Base-by-base conservation (phyloP, 1,284 basidiomycete species). In the Volvariella volvacea region DNA sequence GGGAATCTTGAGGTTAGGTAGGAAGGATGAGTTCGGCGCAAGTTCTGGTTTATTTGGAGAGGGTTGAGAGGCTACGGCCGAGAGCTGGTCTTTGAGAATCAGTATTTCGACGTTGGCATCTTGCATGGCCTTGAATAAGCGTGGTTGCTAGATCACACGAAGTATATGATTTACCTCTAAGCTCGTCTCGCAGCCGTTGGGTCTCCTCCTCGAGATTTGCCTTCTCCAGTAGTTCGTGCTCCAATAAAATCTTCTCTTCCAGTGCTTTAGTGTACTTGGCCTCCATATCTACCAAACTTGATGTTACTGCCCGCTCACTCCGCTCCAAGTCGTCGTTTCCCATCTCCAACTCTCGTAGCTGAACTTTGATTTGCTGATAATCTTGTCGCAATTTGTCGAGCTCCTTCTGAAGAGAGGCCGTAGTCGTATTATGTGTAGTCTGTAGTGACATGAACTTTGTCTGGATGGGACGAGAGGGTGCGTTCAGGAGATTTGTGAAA, bases 171-270 rank as follows among this genome's bases (percentile, higher is more conserved):
- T 45, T 50, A 93, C 93, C 94, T 79, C 93, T 70, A 22, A 98
- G 66, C 60, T 98, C 93, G 59, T 99, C 96, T 63, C 85, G 93
- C 46, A 96, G 64, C 36, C 96, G 76, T 64, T 99, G 96, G 42
- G 77, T 80, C 58, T 96, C 90, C 62, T 96, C 94, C 59, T 98
- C 93, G 30, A 97, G 61, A 50, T 76, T 83, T 2, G 90, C 86
- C 65, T 94, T 95, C 62, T 88, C 87, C 36, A 97, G 69, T n/a
- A 99, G 71, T 60, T 99, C 96, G 55, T 98, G 92, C 63, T 99
- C 96, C 25, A 99, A 74, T 37, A 99, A 67, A 40, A 96, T 97
- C 65, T 97, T 98, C 68, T 97, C 91, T 64, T 99, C 96, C 41
- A 99, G 73, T 1, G 88, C 88, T 48, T 83, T 80, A 52, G 92